Evolutionary conservation across 176 grass and related monocot genomes (phyloP).

Genomic region (Carex parvula): DNA sequence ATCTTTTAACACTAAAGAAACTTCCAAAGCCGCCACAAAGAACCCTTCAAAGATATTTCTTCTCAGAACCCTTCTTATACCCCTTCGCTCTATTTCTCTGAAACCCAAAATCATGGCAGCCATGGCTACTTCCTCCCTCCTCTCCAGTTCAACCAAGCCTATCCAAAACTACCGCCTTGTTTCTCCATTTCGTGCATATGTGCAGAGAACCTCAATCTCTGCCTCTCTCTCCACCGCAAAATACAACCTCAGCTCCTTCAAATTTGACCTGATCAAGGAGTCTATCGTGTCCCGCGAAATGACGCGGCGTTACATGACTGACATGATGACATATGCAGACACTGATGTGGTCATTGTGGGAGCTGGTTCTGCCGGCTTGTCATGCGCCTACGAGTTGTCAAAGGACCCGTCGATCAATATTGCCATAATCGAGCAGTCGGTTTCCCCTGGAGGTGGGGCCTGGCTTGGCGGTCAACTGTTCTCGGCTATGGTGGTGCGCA

Average conservation of each 20-base stretch:
- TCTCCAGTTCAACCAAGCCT: constrained; percentile 28
- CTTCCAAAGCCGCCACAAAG: constrained; percentile 14
- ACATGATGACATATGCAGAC: constrained; percentile 93
- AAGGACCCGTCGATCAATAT: constrained; percentile 72
- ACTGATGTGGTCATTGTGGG: constrained; percentile 89
- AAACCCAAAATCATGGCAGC: constrained; percentile 27
- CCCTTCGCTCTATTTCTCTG: neutral
- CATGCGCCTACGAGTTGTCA: constrained; percentile 93
- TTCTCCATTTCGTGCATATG: neutral
- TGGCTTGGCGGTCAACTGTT: constrained; percentile 97
- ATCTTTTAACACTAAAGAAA: neutral
- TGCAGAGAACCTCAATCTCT: constrained; percentile 17
- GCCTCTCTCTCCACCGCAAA: constrained; percentile 40
- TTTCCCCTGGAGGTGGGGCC: constrained; percentile 91
- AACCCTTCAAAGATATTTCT: constrained; percentile 48
- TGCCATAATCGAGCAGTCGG: constrained; percentile 86
- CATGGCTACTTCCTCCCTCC: constrained; percentile 50
- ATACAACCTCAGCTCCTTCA: constrained; percentile 64
- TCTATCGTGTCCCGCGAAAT: constrained; percentile 88
- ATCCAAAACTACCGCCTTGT: constrained; percentile 33
- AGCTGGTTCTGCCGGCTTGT: constrained; percentile 78
- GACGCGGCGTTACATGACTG: constrained; percentile 92
- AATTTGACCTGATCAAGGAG: constrained; percentile 79
- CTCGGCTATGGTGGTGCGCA: constrained; percentile 96
- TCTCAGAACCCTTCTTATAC: constrained; percentile 31